Evolutionary conservation across 1,284 basidiomycete species (phyloP).

Genomic region (Melampsora larici-populina): DNA sequence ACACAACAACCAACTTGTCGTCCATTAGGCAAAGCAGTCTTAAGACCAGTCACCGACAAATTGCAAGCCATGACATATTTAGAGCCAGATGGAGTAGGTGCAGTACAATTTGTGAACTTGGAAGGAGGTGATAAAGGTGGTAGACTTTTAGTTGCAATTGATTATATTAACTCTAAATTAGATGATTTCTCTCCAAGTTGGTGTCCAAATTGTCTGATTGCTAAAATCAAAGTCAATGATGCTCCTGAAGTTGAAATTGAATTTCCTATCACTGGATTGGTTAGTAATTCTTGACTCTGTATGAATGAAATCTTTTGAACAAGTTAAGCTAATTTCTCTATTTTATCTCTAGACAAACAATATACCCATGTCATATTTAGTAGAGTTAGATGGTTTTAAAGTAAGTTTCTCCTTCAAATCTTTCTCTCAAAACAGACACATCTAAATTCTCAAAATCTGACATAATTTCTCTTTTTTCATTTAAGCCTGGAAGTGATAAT

Average conservation of each 20-base stretch:
- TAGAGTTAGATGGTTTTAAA: neutral
- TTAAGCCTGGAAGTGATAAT: slow-evolving; percentile 1
- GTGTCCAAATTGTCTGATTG: slow-evolving; percentile 10
- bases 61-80: slow-evolving; percentile 4
- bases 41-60: neutral
- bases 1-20: slow-evolving; percentile 4
- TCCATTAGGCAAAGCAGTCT: neutral
- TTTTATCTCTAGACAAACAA: neutral
- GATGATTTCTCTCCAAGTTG: neutral
- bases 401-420: neutral
- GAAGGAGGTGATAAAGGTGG: slow-evolving; percentile 10
- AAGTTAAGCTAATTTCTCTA: too few species aligned
- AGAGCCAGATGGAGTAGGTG: neutral
- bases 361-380: neutral
- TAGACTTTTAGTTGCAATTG: slow-evolving; percentile 22
- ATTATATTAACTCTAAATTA: slow-evolving; percentile 32
- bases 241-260: neutral
- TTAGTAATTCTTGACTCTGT: slow-evolving; percentile 8
- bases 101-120: slow-evolving; percentile 7
- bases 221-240: slow-evolving; percentile 23
- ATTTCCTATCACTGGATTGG: slow-evolving; percentile 34
- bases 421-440: neutral
- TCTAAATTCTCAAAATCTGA: neutral
- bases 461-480: neutral
- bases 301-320: neutral